Base-by-base conservation (phyloP, 2,329 filamentous ascomycete genomes). In the Didymella glomerata region DNA sequence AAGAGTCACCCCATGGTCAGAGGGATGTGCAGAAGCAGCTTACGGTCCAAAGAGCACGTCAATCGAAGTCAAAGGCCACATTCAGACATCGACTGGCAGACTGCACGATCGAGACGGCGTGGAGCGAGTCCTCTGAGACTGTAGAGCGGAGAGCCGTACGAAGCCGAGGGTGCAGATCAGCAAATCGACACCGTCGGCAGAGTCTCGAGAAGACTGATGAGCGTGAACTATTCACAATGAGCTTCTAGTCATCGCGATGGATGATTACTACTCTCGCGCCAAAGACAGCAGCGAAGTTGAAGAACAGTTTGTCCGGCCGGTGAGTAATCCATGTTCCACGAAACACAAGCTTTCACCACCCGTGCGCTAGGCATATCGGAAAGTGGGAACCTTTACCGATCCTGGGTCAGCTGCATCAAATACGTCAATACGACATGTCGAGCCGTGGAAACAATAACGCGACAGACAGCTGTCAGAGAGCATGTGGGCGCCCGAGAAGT, bases 341-440 rank as follows among this genome's bases (percentile, higher is more conserved):
- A n/a, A 27, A 44, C 45, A 54, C 24, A 59, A 59, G 56, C 56
- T 59, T 59, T 54, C 11, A 41, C 25, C 32, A 47, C 50, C 50
- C 56, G 47, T 42, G 41, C 56, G 56, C 41, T 54, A 59, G 41
- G 28, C 40, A 46, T 14, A 22, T 54, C 49, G 46, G 38, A 53
- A 48, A 50, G 49, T 50, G 56, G 50, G 30, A 41, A 34, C 54
- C 28, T 36, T 36, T 50, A 25, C 40, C 46, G 41, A 40, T 34
- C 27, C 16, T 40, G 49, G 32, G 40, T 58, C 50, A 58, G 50
- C 46, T 54, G 32, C 30, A 24, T 40, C 14, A 16, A 24, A 45
- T 50, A 59, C 56, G 56, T 51, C 56, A 59, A 50, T 44, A 40
- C 41, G 40, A 42, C 20, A 16, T 46, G n/a, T 38, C 22, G 50